Percentiles rank a stretch among this genome's conserved stretches.
phyloP scores from a whole-genome alignment of 2,329 filamentous ascomycete genomes.

The Sphaerulina musiva region DNA sequence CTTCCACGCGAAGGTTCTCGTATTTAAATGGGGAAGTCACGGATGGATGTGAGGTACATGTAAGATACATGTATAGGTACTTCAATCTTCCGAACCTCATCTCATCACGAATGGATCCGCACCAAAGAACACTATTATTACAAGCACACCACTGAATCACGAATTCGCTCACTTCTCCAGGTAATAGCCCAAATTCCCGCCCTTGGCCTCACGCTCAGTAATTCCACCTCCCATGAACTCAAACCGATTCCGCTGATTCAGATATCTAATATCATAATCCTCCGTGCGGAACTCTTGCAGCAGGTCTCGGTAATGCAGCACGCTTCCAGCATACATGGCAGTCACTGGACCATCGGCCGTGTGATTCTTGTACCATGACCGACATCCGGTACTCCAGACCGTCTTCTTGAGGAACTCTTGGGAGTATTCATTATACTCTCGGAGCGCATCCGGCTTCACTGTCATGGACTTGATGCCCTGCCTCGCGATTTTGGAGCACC shows the following conservation, averaged over 20 bases:
- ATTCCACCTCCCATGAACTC: conserved; percentile 13
- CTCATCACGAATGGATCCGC: too few species aligned
- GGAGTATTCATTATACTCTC: conserved; percentile 45
- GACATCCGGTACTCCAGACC: conserved; percentile 46
- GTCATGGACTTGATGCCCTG: conserved; percentile 34
- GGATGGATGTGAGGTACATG: too few species aligned
- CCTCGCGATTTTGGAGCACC: conserved; percentile 16
- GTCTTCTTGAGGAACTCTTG: conserved; percentile 46
- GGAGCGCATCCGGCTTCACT: conserved; percentile 41
- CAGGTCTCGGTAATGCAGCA: conserved; percentile 13
- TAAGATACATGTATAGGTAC: too few species aligned
- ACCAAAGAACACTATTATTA: too few species aligned
- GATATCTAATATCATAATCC: conserved; percentile 11
- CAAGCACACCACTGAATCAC: too few species aligned
- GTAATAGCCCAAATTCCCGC: conserved; percentile 11
- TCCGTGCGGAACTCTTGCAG: conserved; percentile 11
- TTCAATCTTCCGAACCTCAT: too few species aligned
- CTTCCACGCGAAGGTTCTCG: too few species aligned
- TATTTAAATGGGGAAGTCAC: too few species aligned
- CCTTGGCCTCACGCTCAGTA: conserved; percentile 9
- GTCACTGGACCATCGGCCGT: conserved; percentile 34
- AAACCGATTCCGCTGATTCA: conserved; percentile 11
- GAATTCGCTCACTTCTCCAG: conserved; percentile 28
- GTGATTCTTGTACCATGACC: conserved; percentile 50
- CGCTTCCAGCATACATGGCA: conserved; percentile 16